Base-by-base conservation (phyloP, 495 filamentous ascomycete species). In the Pseudotulostoma volvatum region DNA sequence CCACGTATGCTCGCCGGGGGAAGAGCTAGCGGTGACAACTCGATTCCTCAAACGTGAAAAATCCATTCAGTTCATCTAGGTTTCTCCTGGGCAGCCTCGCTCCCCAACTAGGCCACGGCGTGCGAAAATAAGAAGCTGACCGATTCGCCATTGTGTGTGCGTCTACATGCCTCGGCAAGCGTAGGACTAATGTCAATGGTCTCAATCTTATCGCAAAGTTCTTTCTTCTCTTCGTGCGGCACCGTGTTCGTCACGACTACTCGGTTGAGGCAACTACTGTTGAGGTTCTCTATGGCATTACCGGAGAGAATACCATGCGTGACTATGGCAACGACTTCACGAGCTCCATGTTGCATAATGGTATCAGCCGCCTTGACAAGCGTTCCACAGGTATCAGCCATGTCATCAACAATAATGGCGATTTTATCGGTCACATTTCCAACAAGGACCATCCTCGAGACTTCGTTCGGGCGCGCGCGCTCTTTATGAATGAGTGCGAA, bases 401-500 rank as follows among this genome's bases (percentile, higher is more conserved):
- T 70, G 45, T 82, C 80, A 36, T 84, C 84, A 41, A 93, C 81
- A 23, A 93, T 78, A 47, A 88, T 84, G 56, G 74, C 63, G 39
- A 76, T 61, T 47, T 73, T 68, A 56, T 66, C 70, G 33, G 61
- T 60, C 23, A 79, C 71, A 43, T 74, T 73, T 31, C 73, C 75
- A 39, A 77, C 76, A 18, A 85, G 71, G 11, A 93, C 86, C 90
- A 97, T 97, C 49, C 81, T 81, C 15, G 81, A 84, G 44, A 96
- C 88, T 57, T 94, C 90, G 55, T 94, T 95, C 38, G 90, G 88
- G 16, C 86, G 73, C 1, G 87, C 80, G 38, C 90, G 85, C 61
- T 96, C 88, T 63, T 96, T 96, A 74, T 96, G 90, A 53, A 97
- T 97, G 21, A 97, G 76, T n/a, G 90, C 90, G 59, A 97, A 97